Conservation (phyloP, 306 rosid species). For the Gastrolobium villosum region DNA sequence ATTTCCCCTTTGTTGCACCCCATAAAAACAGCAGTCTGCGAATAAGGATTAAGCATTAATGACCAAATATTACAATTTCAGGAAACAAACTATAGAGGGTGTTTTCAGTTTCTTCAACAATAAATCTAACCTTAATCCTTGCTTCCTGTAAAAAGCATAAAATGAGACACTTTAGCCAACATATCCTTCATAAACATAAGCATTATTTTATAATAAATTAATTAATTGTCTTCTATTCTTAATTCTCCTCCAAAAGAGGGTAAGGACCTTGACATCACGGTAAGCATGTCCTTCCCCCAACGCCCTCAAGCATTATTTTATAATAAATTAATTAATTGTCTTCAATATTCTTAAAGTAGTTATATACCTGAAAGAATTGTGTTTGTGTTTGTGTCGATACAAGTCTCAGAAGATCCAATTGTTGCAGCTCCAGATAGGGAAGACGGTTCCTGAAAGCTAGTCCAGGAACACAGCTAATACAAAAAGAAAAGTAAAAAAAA, state of each 20-base stretch:
- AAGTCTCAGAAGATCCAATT: slow-evolving; percentile 61
- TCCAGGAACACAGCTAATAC: slow-evolving; percentile 77
- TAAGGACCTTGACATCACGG: no score
- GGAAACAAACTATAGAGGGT: slow-evolving; percentile 16
- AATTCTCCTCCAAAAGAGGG: no score
- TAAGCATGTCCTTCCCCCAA: no score
- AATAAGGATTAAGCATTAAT: slow-evolving; percentile 10
- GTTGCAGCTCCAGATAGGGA: slow-evolving; percentile 68
- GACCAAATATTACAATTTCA: neutral
- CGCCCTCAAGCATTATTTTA: no score
- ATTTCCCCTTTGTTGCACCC: slow-evolving; percentile 89
- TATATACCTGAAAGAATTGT: slow-evolving; percentile 66
- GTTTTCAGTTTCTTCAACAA: no score
- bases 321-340: no score
- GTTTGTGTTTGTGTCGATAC: slow-evolving; percentile 63
- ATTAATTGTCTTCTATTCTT: no score
- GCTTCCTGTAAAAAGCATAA: slow-evolving; percentile 72
- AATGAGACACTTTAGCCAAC: slow-evolving; percentile 3
- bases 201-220: no score
- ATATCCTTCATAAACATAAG: no score
- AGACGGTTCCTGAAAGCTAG: slow-evolving; percentile 62
- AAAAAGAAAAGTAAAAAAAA: neutral
- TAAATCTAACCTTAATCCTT: slow-evolving; percentile 70
- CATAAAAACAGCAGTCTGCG: slow-evolving; percentile 85
- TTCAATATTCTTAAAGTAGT: no score